Conservation (phyloP, 2,329 filamentous ascomycete genomes). For the Penicillium carneum region DNA sequence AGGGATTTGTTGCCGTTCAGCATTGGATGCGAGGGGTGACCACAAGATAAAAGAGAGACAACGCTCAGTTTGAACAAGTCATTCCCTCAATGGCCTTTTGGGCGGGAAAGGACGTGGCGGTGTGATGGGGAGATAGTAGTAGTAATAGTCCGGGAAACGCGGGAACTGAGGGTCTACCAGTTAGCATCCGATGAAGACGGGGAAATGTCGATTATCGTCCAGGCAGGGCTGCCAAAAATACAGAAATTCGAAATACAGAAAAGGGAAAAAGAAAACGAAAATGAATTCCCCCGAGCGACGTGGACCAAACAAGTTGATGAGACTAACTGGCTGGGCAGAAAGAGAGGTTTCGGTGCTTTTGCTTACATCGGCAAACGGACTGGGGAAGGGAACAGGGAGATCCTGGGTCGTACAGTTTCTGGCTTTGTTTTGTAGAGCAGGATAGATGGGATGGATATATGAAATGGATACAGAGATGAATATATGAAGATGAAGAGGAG, state of each 20-base stretch:
- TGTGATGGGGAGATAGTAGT: slow-evolving; percentile 21
- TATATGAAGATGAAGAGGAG: background rate
- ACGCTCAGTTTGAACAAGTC: slow-evolving; percentile 22
- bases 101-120: slow-evolving; percentile 31
- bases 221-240: slow-evolving; percentile 1
- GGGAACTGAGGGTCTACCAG: slow-evolving; percentile 20
- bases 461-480: background rate
- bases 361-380: slow-evolving; percentile 36
- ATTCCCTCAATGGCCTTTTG: slow-evolving; percentile 18
- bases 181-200: slow-evolving; percentile 16
- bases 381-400: slow-evolving; percentile 24
- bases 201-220: slow-evolving; percentile 4
- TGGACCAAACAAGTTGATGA: slow-evolving; percentile 29
- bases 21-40: slow-evolving; percentile 24
- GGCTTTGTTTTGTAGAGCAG: background rate
- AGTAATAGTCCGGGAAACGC: slow-evolving; percentile 17
- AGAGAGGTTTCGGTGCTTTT: slow-evolving; percentile 11
- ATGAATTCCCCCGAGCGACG: slow-evolving; percentile 21
- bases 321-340: slow-evolving; percentile 36
- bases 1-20: slow-evolving; percentile 27
- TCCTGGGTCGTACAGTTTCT: slow-evolving; percentile 20
- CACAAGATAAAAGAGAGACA: slow-evolving; percentile 12
- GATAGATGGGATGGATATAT: background rate
- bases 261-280: slow-evolving; percentile 21
- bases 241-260: slow-evolving; percentile 4